phyloP scores from a whole-genome alignment of 2,329 filamentous ascomycete genomes.

The Penicillium sp. region DNA sequence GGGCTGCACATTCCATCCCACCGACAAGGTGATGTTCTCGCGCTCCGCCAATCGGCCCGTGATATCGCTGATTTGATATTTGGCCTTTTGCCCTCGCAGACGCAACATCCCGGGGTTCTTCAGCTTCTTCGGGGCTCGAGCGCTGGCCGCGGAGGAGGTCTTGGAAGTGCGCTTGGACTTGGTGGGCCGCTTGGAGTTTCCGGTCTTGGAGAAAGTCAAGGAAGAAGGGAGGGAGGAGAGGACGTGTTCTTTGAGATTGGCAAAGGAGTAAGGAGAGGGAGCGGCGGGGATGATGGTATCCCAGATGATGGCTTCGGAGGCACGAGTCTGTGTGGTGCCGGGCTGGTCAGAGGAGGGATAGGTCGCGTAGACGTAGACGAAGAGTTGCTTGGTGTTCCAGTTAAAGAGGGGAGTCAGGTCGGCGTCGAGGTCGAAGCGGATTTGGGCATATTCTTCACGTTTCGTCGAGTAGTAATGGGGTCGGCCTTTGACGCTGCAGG shows the following conservation, averaged over 20 bases:
- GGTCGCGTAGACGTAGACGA: conserved; percentile 86
- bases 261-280: conserved; percentile 38
- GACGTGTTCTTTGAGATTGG: conserved; percentile 28
- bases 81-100: conserved; percentile 79
- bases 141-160: conserved; percentile 11
- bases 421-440: conserved; percentile 88
- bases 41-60: conserved; percentile 68
- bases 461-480: conserved; percentile 94
- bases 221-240: conserved; percentile 25
- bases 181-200: not conserved
- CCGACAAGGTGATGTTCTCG: conserved; percentile 66
- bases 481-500: conserved; percentile 68
- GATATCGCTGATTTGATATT: conserved; percentile 95
- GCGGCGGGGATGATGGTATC: conserved; percentile 81
- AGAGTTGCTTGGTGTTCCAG: conserved; percentile 99
- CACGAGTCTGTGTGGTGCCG: conserved; percentile 15
- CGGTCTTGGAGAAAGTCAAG: not conserved
- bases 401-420: conserved; percentile 91
- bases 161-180: conserved; percentile 19
- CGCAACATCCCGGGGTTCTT: conserved; percentile 57
- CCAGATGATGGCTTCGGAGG: conserved; percentile 77
- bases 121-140: conserved; percentile 7
- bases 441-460: conserved; percentile 91
- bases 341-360: conserved; percentile 44
- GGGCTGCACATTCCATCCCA: conserved; percentile 96